Evolutionary conservation across 176 grass and related monocot species (phyloP).

Genomic region (Dendrocalamus sinicus): DNA sequence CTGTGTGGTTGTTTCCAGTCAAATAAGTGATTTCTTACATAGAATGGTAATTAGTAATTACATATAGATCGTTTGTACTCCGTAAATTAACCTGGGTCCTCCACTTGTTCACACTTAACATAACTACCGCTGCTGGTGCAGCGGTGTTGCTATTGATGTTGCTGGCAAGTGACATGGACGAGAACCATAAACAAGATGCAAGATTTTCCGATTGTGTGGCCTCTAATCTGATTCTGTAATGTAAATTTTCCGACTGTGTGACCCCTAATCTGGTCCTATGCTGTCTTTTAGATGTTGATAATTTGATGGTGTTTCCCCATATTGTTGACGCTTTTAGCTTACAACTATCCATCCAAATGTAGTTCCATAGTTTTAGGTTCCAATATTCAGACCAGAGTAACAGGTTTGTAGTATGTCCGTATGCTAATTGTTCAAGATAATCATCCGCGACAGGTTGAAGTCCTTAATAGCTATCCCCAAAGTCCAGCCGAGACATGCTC

Average conservation of each 20-base stretch:
- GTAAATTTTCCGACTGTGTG: background rate
- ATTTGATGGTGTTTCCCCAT: background rate
- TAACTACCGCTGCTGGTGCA: background rate
- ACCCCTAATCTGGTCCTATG: background rate
- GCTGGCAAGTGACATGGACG: background rate
- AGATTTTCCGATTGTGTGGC: background rate
- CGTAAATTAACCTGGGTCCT: background rate
- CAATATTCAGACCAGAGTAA: background rate
- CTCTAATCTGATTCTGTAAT: background rate
- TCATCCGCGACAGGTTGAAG: constrained; percentile 65
- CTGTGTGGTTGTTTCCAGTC: background rate
- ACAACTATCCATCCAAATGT: background rate
- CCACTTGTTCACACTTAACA: background rate
- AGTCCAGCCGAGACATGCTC: constrained; percentile 61
- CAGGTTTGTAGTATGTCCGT: background rate
- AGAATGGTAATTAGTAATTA: background rate
- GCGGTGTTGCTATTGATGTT: background rate
- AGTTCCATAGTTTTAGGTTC: background rate
- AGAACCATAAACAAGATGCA: background rate
- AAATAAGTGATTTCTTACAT: background rate
- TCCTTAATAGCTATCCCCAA: constrained; percentile 81
- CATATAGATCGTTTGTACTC: background rate
- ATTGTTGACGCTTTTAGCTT: background rate
- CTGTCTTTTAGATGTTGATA: background rate
- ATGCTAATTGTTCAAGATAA: constrained; percentile 9